These are phyloP conservation scores for Inga oerstediana DNA, from an alignment of 306 rosid species.

Conservation along the genomic window DNA sequence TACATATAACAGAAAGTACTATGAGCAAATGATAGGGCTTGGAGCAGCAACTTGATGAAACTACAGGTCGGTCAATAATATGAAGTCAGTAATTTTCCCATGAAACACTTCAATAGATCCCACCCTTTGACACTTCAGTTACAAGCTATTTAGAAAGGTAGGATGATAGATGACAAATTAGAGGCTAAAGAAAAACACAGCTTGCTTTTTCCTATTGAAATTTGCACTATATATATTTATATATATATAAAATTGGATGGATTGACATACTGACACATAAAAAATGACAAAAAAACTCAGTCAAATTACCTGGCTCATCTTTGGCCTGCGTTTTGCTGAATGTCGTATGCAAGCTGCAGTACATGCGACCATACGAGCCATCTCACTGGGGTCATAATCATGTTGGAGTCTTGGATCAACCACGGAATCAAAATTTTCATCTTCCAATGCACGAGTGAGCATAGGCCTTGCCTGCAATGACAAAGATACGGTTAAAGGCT, in stretches of 20 bases:
- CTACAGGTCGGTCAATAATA: not conserved
- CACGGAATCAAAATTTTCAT: constrained; percentile 52
- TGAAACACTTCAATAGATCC: not conserved
- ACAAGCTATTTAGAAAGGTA: too few relatives aligned
- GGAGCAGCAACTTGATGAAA: not conserved
- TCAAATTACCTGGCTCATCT: constrained; percentile 73
- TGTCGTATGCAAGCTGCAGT: constrained; percentile 82
- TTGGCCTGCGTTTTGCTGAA: constrained; percentile 73
- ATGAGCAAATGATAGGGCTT: not conserved
- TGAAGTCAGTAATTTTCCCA: not conserved
- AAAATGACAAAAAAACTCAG: not conserved
- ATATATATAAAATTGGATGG: not conserved
- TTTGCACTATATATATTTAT: not conserved
- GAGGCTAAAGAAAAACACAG: not conserved
- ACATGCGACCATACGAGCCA: constrained; percentile 70
- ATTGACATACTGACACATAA: not conserved
- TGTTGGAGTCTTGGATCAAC: constrained; percentile 60
- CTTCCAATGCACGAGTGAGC: constrained; percentile 62
- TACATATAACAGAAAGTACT: not conserved
- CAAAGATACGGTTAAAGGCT: constrained; percentile 19
- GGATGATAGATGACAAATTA: not conserved
- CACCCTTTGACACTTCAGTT: too few relatives aligned
- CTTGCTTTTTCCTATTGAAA: not conserved
- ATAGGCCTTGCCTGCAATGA: constrained; percentile 70
- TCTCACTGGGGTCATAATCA: constrained; percentile 51